Base-by-base conservation (phyloP, 2,329 filamentous ascomycete species). In the Ophiognomonia clavigignenti-juglandacearum region DNA sequence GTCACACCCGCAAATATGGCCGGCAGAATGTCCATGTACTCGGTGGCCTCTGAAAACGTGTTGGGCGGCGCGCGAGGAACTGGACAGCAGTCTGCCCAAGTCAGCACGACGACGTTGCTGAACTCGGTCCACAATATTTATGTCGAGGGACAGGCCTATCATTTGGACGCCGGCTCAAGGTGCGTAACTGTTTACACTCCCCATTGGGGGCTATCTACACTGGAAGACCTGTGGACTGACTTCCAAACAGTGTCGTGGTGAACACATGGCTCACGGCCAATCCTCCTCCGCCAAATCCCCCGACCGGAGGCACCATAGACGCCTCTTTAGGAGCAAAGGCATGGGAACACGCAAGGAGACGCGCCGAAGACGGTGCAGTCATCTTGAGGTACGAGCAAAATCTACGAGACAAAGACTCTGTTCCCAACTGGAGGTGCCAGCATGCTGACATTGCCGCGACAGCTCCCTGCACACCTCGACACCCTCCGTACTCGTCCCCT, bases 361-460 rank as follows among this genome's bases (percentile, higher is more conserved):
- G 93, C 70, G 93, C 93, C 35, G 93, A 98, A 65, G 93, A 98
- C 70, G 91, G 89, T 14, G 96, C 91, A 62, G 86, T 98, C 54
- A 75, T 97, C 45, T 69, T 98, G 56, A 86, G 87, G 89, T 95
- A 75, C 57, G 82, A 2, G 24, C 3, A n/a, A 37, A 13, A 11
- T 39, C 6, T 16, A 34, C 39, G 8, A 22, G 23, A 19, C 6
- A 18, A 18, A 6, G n/a, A 18, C 7, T 35, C 2, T 18, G 14
- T 22, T 11, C 6, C 14, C n/a, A 18, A n/a, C n/a, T 23, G 13
- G 23, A 4, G 8, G 19, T 22, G 34, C 27, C 18, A 19, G 40
- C 37, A 29, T 47, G 39, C 56, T 57, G 54, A 61, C 39, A 34
- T 18, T 6, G 43, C 2, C 42, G 32, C 27, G 18, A 38, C 56